Percentiles rank a stretch among this genome's conserved stretches.
Evolutionary conservation across 768 basidiomycete genomes (phyloP).

Genomic region (Mycena pura): DNA sequence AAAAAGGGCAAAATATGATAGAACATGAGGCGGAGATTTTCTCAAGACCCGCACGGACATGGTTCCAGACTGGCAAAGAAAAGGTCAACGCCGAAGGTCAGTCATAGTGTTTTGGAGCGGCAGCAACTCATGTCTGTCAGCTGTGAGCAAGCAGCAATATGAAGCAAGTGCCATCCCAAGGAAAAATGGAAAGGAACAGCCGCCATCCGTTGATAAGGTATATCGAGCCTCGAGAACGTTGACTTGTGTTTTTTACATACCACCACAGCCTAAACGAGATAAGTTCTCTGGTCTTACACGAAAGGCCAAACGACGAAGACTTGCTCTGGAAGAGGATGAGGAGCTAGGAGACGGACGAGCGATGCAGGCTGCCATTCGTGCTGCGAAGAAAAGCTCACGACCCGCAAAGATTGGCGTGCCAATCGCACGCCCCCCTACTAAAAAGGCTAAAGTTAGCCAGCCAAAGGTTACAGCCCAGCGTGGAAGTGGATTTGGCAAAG

Average conservation of each 20-base stretch:
- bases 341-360: constrained; percentile 60
- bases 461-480: constrained; percentile 40
- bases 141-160: constrained; percentile 77
- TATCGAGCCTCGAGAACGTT: constrained; percentile 1
- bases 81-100: constrained; percentile 82
- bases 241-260: constrained; percentile 10
- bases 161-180: constrained; percentile 55
- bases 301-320: constrained; percentile 84
- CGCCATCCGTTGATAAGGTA: constrained; percentile 49
- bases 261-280: constrained; percentile 71
- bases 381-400: constrained; percentile 80
- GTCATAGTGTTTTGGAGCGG: constrained; percentile 8
- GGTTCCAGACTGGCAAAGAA: constrained; percentile 93
- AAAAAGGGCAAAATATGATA: constrained; percentile 94
- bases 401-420: constrained; percentile 78
- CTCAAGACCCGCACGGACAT: constrained; percentile 93
- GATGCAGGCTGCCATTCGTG: constrained; percentile 79
- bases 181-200: constrained; percentile 49
- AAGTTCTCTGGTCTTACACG: constrained; percentile 87
- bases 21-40: constrained; percentile 93
- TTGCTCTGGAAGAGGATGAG: constrained; percentile 83
- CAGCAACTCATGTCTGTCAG: constrained; percentile 46
- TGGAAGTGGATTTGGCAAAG: constrained; percentile 61
- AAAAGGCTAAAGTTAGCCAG: constrained; percentile 42
- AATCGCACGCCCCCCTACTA: constrained; percentile 37